A percentile compares a stretch with the other conserved stretches of the same genome.
Conservation (phyloP, 495 filamentous ascomycete genomes). For the Chaetomidium leptoderma region DNA sequence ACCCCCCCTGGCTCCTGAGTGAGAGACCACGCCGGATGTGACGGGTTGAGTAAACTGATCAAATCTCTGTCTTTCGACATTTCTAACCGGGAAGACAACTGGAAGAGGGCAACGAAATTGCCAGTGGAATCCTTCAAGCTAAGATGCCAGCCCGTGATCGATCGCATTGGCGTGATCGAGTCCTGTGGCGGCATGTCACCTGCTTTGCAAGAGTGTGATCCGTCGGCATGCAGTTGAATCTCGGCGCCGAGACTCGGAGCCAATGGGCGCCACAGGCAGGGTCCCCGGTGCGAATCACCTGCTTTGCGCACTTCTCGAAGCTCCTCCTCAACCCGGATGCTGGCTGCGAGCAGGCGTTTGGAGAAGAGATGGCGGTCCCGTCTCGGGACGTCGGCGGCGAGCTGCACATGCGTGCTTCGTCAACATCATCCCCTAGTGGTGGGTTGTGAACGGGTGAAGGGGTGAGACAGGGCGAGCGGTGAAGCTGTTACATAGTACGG, state of each 20-base stretch:
- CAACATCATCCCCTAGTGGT: background rate
- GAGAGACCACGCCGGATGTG: too few species aligned
- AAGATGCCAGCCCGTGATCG: slow-evolving; percentile 7
- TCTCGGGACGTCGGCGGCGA: slow-evolving; percentile 4
- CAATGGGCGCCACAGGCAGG: background rate
- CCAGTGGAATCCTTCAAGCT: slow-evolving; percentile 1
- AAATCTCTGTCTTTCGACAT: too few species aligned
- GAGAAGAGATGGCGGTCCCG: background rate
- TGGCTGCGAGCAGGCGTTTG: background rate
- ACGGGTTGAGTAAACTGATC: background rate
- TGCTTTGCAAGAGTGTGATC: slow-evolving; percentile 9
- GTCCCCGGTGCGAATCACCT: background rate
- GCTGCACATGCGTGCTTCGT: slow-evolving; percentile 5
- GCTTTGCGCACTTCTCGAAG: background rate
- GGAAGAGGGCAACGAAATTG: background rate
- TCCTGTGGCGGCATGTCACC: slow-evolving; percentile 5
- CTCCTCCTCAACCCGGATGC: background rate
- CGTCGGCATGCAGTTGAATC: background rate
- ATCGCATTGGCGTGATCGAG: slow-evolving; percentile 8
- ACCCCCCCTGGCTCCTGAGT: too few species aligned
- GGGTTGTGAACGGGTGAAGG: background rate
- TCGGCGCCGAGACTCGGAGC: background rate
- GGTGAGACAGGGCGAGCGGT: slow-evolving; percentile 23
- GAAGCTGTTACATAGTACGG: too few species aligned
- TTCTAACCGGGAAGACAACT: background rate